Base-by-base conservation (phyloP, 129 eudicot genomes). In the Helianthus tuberosus region DNA sequence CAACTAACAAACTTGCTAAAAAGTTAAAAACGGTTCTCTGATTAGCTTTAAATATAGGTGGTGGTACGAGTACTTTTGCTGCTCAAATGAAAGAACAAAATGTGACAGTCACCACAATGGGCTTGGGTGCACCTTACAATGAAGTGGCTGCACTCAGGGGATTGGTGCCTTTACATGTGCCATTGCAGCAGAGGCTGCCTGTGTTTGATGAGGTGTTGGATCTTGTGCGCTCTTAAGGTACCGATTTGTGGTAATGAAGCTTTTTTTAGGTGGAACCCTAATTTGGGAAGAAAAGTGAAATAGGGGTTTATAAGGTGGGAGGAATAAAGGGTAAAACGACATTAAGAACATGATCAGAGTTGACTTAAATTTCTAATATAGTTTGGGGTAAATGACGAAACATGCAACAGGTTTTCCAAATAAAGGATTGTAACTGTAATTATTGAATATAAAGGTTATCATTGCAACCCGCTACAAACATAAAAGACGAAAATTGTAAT, bases 181-280 rank as follows among this genome's bases (percentile, higher is more conserved):
- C 98, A 4, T 72, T 93, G 83, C 98, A 93, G 89, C 98, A 93
- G 86, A 51, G 98, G 65, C 65, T 93, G 60, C 98, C 97, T 23
- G 86, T 93, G 50, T 93, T 93, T 38, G 96, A 93, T 67, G 98
- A 96, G 66, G 93, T 86, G 25, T 58, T 93, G 88, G 98, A 93
- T 84, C 89, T 93, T 50, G 96, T 93, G 52, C 11, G n/a, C 63
- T 78, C 54, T 72, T 64, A 29, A 79, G 82, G 82, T 79, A 78
- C 13, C 27, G 27, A 25, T 77, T 52, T 25, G 2, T 25, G 29
- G 29, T 25, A 0, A 8, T 54, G 38, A 17, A 43, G 8, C 36
- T 0, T 50, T 25, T 25, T 2, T 25, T 25, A 25, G 29, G n/a
- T n/a, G n/a, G n/a, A n/a, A n/a, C n/a, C n/a, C n/a, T n/a, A n/a